These are phyloP conservation scores for Thermoascus crustaceus DNA, from an alignment of 2,329 filamentous ascomycete genomes.

Conservation along the genomic window DNA sequence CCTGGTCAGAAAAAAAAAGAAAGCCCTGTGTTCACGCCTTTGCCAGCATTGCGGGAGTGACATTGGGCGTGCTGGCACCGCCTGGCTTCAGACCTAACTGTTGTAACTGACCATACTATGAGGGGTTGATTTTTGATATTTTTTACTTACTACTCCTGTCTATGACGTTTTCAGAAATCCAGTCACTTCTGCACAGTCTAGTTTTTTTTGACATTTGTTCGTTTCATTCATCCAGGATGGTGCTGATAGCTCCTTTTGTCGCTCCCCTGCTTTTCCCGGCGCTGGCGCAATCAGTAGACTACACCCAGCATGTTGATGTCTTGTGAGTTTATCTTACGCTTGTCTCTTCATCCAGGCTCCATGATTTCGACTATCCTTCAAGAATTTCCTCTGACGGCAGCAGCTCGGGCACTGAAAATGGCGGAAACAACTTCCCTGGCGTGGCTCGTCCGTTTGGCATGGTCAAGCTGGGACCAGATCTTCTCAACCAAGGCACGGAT, in stretches of 20 bases:
- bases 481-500: conserved; percentile 25
- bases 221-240: background rate
- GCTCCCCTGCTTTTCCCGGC: background rate
- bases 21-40: no score
- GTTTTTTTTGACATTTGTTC: background rate
- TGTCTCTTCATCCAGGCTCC: background rate
- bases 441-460: conserved; percentile 35
- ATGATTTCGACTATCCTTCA: background rate
- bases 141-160: no score
- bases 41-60: no score
- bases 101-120: no score
- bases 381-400: conserved; percentile 6
- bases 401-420: conserved; percentile 24
- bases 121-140: no score
- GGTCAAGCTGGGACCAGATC: conserved; percentile 38
- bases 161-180: no score
- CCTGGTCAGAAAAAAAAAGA: no score
- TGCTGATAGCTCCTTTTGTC: background rate
- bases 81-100: no score
- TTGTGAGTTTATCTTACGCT: background rate
- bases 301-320: background rate
- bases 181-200: no score
- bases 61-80: no score
- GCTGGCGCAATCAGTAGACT: background rate
- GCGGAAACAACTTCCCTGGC: conserved; percentile 38